Percentiles rank a stretch among this genome's conserved stretches.
Evolutionary conservation across 2,329 filamentous ascomycete species (phyloP).

Genomic region (Apiospora saccharicola): DNA sequence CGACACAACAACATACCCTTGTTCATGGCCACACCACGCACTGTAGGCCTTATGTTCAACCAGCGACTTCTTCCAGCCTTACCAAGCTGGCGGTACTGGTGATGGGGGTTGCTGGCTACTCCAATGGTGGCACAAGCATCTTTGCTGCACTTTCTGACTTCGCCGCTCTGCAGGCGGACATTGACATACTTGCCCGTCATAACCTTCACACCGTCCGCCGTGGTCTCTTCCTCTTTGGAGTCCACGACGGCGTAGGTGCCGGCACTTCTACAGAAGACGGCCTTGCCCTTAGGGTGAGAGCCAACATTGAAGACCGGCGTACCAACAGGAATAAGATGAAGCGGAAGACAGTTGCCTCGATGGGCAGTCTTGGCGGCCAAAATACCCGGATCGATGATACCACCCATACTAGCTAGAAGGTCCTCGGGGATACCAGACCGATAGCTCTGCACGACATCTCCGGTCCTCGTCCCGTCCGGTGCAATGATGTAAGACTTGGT

Average conservation of each 20-base stretch:
- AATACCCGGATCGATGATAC: slow-evolving; percentile 91
- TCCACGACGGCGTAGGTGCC: slow-evolving; percentile 91
- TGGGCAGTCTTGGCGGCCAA: slow-evolving; percentile 93
- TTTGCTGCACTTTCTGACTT: slow-evolving; percentile 87
- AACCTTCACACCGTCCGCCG: slow-evolving; percentile 64
- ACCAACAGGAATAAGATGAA: slow-evolving; percentile 96
- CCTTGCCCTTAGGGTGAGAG: slow-evolving; percentile 73
- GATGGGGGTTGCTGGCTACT: slow-evolving; percentile 90
- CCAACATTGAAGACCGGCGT: slow-evolving; percentile 92
- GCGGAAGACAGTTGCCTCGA: slow-evolving; percentile 90
- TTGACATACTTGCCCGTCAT: slow-evolving; percentile 81
- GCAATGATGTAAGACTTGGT: slow-evolving; percentile 91
- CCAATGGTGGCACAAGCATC: slow-evolving; percentile 96
- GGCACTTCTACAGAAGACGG: slow-evolving; percentile 93
- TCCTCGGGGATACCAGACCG: slow-evolving; percentile 87
- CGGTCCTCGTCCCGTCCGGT: slow-evolving; percentile 91
- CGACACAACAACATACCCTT: slow-evolving; percentile 65
- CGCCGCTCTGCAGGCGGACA: slow-evolving; percentile 89
- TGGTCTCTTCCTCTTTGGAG: slow-evolving; percentile 82
- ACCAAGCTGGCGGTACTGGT: slow-evolving; percentile 88
- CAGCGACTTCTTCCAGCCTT: slow-evolving; percentile 94
- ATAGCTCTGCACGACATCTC: slow-evolving; percentile 93
- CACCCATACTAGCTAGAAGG: slow-evolving; percentile 90
- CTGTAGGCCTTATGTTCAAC: slow-evolving; percentile 93
- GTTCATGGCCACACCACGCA: slow-evolving; percentile 99